A percentile compares a stretch with the other conserved stretches of the same genome.
phyloP scores from a whole-genome alignment of 192 early-diverging fungal species.

The Thamnidium elegans region DNA sequence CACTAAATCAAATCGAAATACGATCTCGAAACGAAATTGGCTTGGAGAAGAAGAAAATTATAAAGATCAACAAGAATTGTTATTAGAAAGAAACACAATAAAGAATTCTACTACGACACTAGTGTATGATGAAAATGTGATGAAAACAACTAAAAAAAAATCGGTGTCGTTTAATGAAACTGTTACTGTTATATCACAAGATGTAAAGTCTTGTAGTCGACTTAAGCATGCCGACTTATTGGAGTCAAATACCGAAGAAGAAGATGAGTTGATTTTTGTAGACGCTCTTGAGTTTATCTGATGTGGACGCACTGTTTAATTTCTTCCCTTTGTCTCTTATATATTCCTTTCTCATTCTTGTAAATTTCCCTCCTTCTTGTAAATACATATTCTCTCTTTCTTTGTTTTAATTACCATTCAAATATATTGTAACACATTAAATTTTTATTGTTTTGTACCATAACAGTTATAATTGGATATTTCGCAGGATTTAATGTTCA shows the following conservation, averaged over 20 bases:
- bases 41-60: neutral
- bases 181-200: slow-evolving; percentile 10
- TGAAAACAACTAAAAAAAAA: neutral
- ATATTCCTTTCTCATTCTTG: neutral
- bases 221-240: neutral
- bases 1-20: neutral
- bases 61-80: too few species aligned
- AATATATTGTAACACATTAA: too few species aligned
- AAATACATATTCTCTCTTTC: neutral
- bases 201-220: neutral
- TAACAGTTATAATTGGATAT: too few species aligned
- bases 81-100: too few species aligned
- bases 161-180: slow-evolving; percentile 23
- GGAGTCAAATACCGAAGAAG: slow-evolving; percentile 2
- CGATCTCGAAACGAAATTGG: neutral
- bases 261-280: slow-evolving; percentile 14
- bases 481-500: too few species aligned
- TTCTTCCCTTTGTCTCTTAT: slow-evolving; percentile 7
- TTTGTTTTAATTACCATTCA: neutral
- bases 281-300: slow-evolving; percentile 14
- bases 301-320: neutral
- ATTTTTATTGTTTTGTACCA: neutral
- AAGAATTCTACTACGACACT: too few species aligned
- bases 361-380: neutral
- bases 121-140: too few species aligned